phyloP scores from a whole-genome alignment of 2,329 filamentous ascomycete genomes.

The Penicillium sp. region DNA sequence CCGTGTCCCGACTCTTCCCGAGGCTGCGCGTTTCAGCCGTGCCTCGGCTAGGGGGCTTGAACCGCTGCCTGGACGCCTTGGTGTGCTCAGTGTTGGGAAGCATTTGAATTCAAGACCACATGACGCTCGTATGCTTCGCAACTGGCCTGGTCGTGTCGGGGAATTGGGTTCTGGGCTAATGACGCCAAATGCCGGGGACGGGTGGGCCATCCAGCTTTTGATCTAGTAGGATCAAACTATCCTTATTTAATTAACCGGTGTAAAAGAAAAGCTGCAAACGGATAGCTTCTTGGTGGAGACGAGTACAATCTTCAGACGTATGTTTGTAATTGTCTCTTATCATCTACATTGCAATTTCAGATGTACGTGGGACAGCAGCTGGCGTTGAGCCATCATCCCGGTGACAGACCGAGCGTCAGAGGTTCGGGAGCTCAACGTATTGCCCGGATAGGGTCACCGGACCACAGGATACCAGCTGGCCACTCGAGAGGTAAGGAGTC shows the following conservation, averaged over 20 bases:
- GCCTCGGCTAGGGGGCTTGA: constrained; percentile 12
- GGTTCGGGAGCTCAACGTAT: not conserved
- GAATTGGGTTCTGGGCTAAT: constrained; percentile 16
- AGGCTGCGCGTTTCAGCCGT: constrained; percentile 9
- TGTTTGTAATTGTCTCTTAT: not conserved
- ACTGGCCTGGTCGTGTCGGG: constrained; percentile 19
- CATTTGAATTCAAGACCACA: constrained; percentile 14
- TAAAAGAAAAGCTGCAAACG: not conserved
- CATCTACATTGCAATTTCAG: constrained; percentile 16
- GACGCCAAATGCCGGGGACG: constrained; percentile 2
- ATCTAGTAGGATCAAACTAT: not conserved
- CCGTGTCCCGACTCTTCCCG: constrained; percentile 21
- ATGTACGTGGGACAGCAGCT: constrained; percentile 13
- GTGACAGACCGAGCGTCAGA: not conserved
- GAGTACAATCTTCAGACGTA: not conserved
- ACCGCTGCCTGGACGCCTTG: not conserved
- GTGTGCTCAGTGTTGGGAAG: constrained; percentile 4
- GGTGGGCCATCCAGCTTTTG: not conserved
- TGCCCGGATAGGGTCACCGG: not conserved
- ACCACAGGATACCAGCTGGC: not conserved
- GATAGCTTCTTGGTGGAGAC: not conserved
- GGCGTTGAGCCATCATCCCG: constrained; percentile 4
- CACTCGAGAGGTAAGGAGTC: not conserved
- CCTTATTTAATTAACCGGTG: not conserved
- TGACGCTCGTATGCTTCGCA: constrained; percentile 18